Conservation (phyloP, 768 basidiomycete genomes). For the Cytidiella melzeri region DNA sequence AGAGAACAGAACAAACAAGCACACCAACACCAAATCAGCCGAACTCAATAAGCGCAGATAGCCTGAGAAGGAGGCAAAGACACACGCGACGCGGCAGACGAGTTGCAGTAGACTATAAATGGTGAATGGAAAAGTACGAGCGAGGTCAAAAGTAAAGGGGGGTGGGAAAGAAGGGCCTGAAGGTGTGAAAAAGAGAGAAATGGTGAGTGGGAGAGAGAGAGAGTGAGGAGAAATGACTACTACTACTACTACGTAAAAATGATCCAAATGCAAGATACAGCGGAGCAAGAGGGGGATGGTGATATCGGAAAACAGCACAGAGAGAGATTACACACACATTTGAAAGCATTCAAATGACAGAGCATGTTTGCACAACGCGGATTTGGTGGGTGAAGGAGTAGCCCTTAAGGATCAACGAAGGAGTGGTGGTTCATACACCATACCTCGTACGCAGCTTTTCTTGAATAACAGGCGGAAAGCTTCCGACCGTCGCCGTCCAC, state of each 20-base stretch:
- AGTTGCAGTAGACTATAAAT: not conserved
- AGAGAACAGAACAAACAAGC: too few relatives aligned
- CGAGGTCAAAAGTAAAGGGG: constrained; percentile 3
- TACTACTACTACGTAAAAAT: constrained; percentile 15
- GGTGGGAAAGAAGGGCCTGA: not conserved
- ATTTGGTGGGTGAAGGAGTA: too few relatives aligned
- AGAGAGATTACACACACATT: not conserved
- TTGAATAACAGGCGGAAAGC: constrained; percentile 85
- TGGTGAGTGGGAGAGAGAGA: not conserved
- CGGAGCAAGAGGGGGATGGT: constrained; percentile 1
- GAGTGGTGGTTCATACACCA: constrained; percentile 54
- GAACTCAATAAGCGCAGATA: too few relatives aligned
- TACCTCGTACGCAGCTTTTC: constrained; percentile 84
- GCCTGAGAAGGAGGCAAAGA: too few relatives aligned
- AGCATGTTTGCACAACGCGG: not conserved
- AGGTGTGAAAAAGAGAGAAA: not conserved
- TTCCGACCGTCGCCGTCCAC: constrained; percentile 78
- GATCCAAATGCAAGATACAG: constrained; percentile 12
- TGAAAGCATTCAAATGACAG: not conserved
- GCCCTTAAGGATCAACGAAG: too few relatives aligned
- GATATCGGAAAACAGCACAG: not conserved
- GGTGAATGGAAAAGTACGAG: not conserved
- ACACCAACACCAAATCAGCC: too few relatives aligned
- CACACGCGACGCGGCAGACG: too few relatives aligned
- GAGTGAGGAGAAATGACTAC: constrained; percentile 6